Base-by-base conservation (phyloP, 768 basidiomycete species). In the Amylocystis lapponica region DNA sequence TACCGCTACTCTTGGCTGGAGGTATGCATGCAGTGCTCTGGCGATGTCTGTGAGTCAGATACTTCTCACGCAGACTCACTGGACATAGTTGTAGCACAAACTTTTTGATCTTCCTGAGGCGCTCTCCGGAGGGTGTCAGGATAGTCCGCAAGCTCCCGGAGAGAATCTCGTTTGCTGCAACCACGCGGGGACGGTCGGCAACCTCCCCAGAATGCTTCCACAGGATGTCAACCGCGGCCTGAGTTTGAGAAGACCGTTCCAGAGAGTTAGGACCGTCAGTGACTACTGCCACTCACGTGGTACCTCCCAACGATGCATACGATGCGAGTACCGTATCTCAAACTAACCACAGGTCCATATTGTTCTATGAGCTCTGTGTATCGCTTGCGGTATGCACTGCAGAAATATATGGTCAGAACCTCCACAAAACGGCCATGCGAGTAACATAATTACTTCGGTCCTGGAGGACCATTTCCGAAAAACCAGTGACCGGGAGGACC, bases 341-440 rank as follows among this genome's bases (percentile, higher is more conserved):
- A 57, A 0, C 75, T 71, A 49, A 81, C 79, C 7, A 83, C 64
- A 0, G 81, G 75, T 0, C 81, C 81, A 47, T 82, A 82, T 48
- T 72, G 55, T 54, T 78, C 68, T 6, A 75, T 71, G 74, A 77
- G 79, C 48, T 75, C 70, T 29, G 78, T 73, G 41, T 36, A 53
- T 12, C 10, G 4, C 14, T 51, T 41, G 6, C 37, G 45, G 26
- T 47, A 27, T 2, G 37, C 37, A 23, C 45, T 45, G 27, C 21
- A n/a, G n/a, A n/a, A 4, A 16, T 20, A 3, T 12, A 22, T 2
- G 1, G 31, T 38, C 2, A 39, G 36, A 11, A n/a, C n/a, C n/a
- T n/a, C n/a, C n/a, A n/a, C n/a, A n/a, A n/a, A n/a, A n/a, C n/a
- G n/a, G n/a, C n/a, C n/a, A n/a, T n/a, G n/a, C n/a, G n/a, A n/a